Evolutionary conservation across 177 flowering plant genomes (phyloP).

Genomic region (Vitis hybrid): DNA sequence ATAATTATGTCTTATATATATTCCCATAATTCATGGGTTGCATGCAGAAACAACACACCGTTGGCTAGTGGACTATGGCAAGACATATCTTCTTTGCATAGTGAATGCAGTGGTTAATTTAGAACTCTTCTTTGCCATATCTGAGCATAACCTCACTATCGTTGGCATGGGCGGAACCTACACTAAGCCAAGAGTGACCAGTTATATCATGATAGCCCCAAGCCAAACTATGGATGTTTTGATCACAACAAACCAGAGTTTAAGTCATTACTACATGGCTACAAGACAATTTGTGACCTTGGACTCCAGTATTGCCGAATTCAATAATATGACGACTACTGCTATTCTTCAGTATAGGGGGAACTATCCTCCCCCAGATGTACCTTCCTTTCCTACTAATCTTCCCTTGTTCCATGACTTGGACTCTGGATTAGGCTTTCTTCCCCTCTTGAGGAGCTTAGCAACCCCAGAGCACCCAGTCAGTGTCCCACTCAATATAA

Average conservation of each 20-base stretch:
- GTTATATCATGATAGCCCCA: neutral
- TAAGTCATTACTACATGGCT: neutral
- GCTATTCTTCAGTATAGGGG: constrained; percentile 2
- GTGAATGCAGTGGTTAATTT: neutral
- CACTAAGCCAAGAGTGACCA: neutral
- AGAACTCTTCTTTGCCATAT: neutral
- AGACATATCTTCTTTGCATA: neutral
- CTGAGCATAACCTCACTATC: neutral
- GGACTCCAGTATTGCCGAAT: neutral
- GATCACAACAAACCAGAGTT: neutral
- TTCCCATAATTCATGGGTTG: no score
- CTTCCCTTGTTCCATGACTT: neutral
- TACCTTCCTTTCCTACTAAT: neutral
- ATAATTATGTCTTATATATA: no score
- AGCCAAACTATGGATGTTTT: neutral
- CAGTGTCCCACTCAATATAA: neutral
- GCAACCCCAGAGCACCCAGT: neutral
- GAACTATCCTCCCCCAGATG: neutral
- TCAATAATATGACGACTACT: neutral
- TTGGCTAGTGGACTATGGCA: neutral
- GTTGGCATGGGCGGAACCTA: neutral
- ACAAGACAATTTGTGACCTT: neutral
- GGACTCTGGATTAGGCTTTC: neutral
- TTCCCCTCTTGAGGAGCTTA: neutral
- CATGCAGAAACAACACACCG: neutral